Percentiles rank a stretch among this genome's conserved stretches.
Conservation (phyloP, 768 basidiomycete genomes). For the Cystoderma amianthinum region DNA sequence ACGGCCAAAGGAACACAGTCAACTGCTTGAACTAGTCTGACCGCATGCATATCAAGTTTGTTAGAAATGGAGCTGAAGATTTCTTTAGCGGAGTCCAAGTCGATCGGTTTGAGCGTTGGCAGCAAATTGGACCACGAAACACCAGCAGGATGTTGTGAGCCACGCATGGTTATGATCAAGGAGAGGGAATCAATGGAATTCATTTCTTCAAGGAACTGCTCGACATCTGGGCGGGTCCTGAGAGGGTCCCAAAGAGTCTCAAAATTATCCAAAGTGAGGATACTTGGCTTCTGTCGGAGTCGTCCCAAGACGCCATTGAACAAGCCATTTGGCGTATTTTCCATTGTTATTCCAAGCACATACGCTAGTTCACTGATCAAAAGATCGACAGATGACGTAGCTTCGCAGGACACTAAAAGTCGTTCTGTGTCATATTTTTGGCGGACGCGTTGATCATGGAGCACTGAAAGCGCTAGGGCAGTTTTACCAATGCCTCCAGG, state of each 20-base stretch:
- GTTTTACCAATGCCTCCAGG: too few species aligned
- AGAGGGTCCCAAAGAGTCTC: constrained; percentile 24
- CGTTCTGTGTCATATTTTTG: too few species aligned
- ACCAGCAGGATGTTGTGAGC: constrained; percentile 18
- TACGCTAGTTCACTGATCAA: too few species aligned
- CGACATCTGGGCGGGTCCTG: constrained; percentile 14
- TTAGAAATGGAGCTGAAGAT: constrained; percentile 18
- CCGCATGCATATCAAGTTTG: constrained; percentile 13
- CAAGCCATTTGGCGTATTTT: too few species aligned
- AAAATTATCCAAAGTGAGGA: constrained; percentile 24
- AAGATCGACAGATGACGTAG: too few species aligned
- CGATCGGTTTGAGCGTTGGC: constrained; percentile 18
- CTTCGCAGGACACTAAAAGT: too few species aligned
- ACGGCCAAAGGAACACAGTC: constrained; percentile 26
- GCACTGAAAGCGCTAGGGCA: too few species aligned
- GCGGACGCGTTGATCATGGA: too few species aligned
- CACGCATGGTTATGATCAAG: constrained; percentile 21
- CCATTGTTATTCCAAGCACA: too few species aligned
- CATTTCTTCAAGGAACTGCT: constrained; percentile 15
- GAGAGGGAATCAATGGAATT: constrained; percentile 11
- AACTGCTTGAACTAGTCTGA: constrained; percentile 17
- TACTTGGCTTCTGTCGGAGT: too few species aligned
- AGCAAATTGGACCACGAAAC: constrained; percentile 15
- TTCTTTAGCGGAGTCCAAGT: constrained; percentile 12
- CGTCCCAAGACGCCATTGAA: too few species aligned